Conservation (phyloP, 768 basidiomycete genomes). For the Gloeopeniophorella convolvens region DNA sequence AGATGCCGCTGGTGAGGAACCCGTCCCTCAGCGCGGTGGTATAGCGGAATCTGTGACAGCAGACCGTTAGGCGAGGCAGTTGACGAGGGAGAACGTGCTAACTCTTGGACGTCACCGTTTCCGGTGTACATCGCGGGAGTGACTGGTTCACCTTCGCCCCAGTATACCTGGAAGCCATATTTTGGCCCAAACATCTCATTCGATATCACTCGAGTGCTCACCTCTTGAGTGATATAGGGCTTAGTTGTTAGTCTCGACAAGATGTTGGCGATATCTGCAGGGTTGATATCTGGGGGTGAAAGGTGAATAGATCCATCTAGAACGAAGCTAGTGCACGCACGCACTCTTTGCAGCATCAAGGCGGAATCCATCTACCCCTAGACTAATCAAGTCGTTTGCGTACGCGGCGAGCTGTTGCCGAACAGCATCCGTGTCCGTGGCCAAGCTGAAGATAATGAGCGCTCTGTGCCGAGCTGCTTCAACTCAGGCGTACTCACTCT, state of each 20-base stretch:
- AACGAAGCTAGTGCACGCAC: conserved; percentile 4
- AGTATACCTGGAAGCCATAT: conserved; percentile 24
- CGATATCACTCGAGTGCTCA: background rate
- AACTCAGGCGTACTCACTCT: conserved; percentile 30
- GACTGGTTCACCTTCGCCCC: conserved; percentile 43
- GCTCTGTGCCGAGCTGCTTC: background rate
- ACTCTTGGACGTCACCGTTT: conserved; percentile 65
- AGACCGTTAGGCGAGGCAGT: background rate
- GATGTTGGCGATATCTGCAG: conserved; percentile 50
- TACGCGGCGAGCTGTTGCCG: conserved; percentile 47
- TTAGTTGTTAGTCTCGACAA: conserved; percentile 33
- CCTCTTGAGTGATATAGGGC: conserved; percentile 62
- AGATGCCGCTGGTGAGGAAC: conserved; percentile 46
- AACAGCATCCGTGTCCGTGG: conserved; percentile 57
- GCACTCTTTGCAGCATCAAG: conserved; percentile 62
- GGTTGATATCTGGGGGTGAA: conserved; percentile 41
- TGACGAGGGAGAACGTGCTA: conserved; percentile 1
- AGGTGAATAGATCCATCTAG: background rate
- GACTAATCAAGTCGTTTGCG: conserved; percentile 51
- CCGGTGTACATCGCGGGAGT: conserved; percentile 50
- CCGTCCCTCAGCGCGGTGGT: conserved; percentile 45
- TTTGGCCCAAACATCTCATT: background rate
- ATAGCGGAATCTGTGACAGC: conserved; percentile 44
- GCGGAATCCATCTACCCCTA: conserved; percentile 57
- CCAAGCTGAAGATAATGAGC: conserved; percentile 36